These are phyloP conservation scores for Tulasnella sp. DNA, from an alignment of 768 basidiomycete genomes.

Conservation along the genomic window DNA sequence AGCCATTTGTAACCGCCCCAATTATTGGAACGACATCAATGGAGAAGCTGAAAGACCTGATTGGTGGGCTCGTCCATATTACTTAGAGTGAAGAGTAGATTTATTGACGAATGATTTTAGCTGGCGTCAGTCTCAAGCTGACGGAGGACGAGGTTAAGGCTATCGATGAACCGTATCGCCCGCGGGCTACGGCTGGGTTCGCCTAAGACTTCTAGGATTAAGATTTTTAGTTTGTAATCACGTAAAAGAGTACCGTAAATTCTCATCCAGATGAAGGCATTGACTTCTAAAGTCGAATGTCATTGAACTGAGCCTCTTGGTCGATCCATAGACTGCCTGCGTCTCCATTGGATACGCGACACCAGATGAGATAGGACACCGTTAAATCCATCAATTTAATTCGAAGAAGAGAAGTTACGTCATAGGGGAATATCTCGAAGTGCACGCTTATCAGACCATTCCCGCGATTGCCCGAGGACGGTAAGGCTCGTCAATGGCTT, in stretches of 20 bases:
- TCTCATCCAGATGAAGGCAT: no score
- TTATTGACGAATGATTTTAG: neutral
- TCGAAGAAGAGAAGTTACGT: no score
- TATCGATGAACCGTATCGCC: conserved; percentile 36
- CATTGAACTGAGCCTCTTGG: no score
- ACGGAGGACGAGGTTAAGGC: conserved; percentile 37
- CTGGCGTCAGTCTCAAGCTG: conserved; percentile 30
- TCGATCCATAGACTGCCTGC: no score
- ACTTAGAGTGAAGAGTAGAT: no score
- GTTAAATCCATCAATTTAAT: no score
- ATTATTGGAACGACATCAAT: conserved; percentile 23
- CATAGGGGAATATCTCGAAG: no score
- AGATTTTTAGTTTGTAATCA: no score
- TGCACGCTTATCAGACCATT: conserved; percentile 32
- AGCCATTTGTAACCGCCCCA: conserved; percentile 10
- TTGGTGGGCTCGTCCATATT: conserved; percentile 38
- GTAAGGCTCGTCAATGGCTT: conserved; percentile 55
- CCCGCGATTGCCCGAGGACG: conserved; percentile 45
- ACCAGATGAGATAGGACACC: no score
- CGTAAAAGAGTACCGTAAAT: neutral
- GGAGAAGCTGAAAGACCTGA: conserved; percentile 41
- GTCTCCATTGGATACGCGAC: no score
- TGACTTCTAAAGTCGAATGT: no score
- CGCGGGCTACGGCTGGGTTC: conserved; percentile 33
- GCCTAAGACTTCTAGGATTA: neutral